Evolutionary conservation across 2,329 filamentous ascomycete species (phyloP).

Genomic region (Exophiala sp.): DNA sequence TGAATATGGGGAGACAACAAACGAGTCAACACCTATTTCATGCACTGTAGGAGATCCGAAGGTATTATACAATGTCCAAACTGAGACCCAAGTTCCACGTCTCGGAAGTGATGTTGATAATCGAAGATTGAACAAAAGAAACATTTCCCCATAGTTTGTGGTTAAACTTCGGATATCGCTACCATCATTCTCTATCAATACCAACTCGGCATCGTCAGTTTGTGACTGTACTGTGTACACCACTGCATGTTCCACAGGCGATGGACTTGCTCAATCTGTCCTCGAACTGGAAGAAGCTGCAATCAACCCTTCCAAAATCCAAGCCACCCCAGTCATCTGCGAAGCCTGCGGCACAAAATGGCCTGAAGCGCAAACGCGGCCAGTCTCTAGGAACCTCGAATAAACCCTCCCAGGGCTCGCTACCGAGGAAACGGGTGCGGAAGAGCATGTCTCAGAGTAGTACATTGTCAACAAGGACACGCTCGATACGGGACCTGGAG

Average conservation of each 20-base stretch:
- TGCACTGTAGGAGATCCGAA: no score
- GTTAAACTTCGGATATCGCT: neutral
- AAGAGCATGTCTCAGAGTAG: slow-evolving; percentile 10
- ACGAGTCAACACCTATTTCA: no score
- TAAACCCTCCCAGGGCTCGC: slow-evolving; percentile 8
- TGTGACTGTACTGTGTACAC: neutral
- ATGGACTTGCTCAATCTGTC: slow-evolving; percentile 45
- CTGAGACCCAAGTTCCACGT: no score
- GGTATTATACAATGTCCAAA: no score
- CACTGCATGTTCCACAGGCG: neutral
- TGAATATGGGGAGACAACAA: no score
- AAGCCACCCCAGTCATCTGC: slow-evolving; percentile 23
- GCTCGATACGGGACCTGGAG: slow-evolving; percentile 46
- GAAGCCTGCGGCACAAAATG: slow-evolving; percentile 34
- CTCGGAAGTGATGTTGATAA: no score
- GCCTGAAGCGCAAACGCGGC: slow-evolving; percentile 26
- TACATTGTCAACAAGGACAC: slow-evolving; percentile 39
- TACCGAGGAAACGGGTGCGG: slow-evolving; percentile 13
- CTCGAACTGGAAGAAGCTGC: slow-evolving; percentile 51
- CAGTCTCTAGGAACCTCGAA: slow-evolving; percentile 1
- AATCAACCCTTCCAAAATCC: slow-evolving; percentile 42
- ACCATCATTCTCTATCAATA: neutral
- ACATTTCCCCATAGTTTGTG: neutral
- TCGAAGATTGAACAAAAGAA: no score
- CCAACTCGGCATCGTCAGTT: neutral